Evolutionary conservation across 2,329 filamentous ascomycete species (phyloP).

Genomic region (Calonectria honghensis): DNA sequence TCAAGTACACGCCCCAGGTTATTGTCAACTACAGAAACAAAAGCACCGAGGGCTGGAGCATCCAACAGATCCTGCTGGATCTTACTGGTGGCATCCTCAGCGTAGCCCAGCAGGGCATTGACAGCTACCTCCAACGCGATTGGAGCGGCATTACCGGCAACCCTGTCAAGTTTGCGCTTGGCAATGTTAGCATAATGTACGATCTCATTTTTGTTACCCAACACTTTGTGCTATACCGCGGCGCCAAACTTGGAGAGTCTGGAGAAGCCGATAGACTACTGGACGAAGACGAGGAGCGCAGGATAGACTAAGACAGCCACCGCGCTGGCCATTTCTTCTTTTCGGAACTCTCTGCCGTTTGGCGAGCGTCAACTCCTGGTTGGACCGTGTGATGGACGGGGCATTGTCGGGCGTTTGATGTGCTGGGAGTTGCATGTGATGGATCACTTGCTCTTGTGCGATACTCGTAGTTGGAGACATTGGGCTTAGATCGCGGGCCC

Average conservation of each 20-base stretch:
- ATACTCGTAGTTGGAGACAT: constrained; percentile 20
- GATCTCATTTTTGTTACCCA: constrained; percentile 91
- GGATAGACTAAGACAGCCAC: constrained; percentile 43
- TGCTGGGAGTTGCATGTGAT: constrained; percentile 21
- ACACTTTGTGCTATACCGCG: constrained; percentile 86
- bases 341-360: neutral
- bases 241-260: constrained; percentile 35
- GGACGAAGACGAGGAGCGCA: constrained; percentile 56
- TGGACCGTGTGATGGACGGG: constrained; percentile 20
- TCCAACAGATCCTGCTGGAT: constrained; percentile 88
- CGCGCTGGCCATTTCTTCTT: constrained; percentile 1
- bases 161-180: constrained; percentile 90
- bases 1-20: constrained; percentile 95
- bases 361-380: neutral
- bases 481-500: constrained; percentile 13
- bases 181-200: constrained; percentile 90
- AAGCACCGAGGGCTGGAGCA: constrained; percentile 92
- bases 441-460: constrained; percentile 21
- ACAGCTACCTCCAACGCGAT: constrained; percentile 88
- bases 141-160: constrained; percentile 96
- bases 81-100: constrained; percentile 88
- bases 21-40: constrained; percentile 88
- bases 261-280: constrained; percentile 56
- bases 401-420: constrained; percentile 9
- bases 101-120: constrained; percentile 86